phyloP scores from a whole-genome alignment of 2,329 filamentous ascomycete species.

The Sporothrix dimorphospora region DNA sequence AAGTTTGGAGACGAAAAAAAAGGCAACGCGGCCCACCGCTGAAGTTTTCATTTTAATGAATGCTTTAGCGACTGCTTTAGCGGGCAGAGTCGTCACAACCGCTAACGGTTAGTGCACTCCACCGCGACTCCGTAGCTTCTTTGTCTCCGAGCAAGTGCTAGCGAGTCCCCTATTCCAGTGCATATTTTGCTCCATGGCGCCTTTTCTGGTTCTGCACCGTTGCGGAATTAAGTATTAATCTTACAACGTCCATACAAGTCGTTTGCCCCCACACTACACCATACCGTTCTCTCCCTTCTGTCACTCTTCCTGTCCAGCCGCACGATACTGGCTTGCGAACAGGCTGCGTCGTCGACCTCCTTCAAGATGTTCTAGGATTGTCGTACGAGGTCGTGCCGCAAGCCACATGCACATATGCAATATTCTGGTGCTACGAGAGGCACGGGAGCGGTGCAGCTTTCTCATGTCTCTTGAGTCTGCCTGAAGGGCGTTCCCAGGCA shows the following conservation, averaged over 20 bases:
- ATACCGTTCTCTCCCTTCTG: background rate
- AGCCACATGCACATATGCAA: background rate
- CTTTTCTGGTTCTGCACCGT: background rate
- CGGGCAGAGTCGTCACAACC: background rate
- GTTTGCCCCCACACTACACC: background rate
- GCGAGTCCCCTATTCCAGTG: constrained; percentile 16
- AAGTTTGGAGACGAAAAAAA: background rate
- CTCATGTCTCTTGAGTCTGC: background rate
- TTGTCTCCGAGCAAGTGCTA: background rate
- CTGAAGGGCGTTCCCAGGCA: background rate
- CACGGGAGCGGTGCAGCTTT: background rate
- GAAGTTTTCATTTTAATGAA: background rate
- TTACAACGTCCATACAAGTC: background rate
- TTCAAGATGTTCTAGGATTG: background rate
- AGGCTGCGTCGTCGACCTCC: background rate
- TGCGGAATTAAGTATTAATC: background rate
- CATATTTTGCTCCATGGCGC: no score
- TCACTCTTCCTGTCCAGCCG: background rate
- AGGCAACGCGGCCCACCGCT: background rate
- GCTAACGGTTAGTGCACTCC: background rate
- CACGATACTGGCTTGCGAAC: background rate
- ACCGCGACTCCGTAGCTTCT: background rate
- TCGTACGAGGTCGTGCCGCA: constrained; percentile 7
- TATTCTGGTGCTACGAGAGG: background rate
- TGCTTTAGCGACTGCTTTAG: background rate